phyloP scores from a whole-genome alignment of 176 grass and related monocot species.

The Bolboschoenus planiculmis region DNA sequence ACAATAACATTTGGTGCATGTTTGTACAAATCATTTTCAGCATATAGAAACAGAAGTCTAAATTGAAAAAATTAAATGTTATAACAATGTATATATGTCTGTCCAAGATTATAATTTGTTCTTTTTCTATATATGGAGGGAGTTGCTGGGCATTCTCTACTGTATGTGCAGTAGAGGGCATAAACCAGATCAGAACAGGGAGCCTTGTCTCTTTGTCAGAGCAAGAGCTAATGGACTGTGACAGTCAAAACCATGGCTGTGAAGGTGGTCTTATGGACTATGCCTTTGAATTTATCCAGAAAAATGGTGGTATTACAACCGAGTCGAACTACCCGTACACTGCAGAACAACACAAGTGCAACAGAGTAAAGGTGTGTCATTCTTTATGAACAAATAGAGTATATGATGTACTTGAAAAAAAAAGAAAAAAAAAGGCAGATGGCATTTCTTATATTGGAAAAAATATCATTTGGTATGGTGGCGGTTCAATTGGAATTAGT shows the following conservation, averaged over 20 bases:
- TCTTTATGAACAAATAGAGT: background rate
- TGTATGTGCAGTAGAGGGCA: slow-evolving; percentile 39
- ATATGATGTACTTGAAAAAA: background rate
- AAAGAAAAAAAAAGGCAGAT: background rate
- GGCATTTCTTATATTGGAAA: background rate
- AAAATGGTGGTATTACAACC: slow-evolving; percentile 52
- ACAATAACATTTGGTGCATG: background rate
- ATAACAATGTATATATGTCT: background rate
- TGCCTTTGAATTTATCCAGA: slow-evolving; percentile 41
- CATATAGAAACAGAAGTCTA: background rate
- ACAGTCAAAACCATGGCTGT: slow-evolving; percentile 40
- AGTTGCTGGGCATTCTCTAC: slow-evolving; percentile 70
- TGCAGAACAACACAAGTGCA: slow-evolving; percentile 24
- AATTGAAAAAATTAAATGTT: background rate
- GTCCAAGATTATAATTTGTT: background rate
- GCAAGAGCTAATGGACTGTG: slow-evolving; percentile 70
- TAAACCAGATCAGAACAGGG: slow-evolving; percentile 46
- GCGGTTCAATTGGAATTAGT: background rate
- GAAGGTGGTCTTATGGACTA: slow-evolving; percentile 42
- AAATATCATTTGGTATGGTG: background rate
- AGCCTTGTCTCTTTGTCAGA: slow-evolving; percentile 50
- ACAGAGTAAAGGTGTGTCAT: slow-evolving; percentile 26
- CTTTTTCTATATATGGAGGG: slow-evolving; percentile 23
- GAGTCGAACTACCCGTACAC: slow-evolving; percentile 44
- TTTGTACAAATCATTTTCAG: background rate